A percentile compares a stretch with the other conserved stretches of the same genome.
Conservation (phyloP, 108 stramenopile genomes). For the Fistulifera pelliculosa region DNA sequence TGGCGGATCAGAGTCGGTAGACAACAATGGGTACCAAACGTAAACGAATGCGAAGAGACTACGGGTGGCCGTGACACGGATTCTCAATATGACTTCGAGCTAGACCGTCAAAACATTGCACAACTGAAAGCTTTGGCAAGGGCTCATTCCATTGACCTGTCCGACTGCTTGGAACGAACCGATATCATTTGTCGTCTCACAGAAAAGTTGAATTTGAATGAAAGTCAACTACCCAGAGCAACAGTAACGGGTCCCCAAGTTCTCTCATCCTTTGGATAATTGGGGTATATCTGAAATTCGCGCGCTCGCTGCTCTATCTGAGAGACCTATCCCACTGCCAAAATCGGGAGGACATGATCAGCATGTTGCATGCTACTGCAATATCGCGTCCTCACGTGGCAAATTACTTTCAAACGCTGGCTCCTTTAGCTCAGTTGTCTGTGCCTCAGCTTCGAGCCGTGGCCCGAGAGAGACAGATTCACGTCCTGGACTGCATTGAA, state of each 20-base stretch:
- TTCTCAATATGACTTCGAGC: constrained; percentile 10
- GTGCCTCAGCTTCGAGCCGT: constrained; percentile 26
- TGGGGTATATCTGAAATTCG: constrained; percentile 2
- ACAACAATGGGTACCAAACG: background rate
- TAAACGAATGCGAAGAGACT: too few species aligned
- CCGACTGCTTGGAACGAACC: constrained; percentile 38
- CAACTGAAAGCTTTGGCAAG: constrained; percentile 26
- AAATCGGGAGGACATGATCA: constrained; percentile 19
- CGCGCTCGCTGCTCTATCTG: constrained; percentile 6
- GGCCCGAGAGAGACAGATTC: constrained; percentile 27
- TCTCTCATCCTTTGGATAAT: background rate
- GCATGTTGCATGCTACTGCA: constrained; percentile 13
- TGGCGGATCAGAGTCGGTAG: background rate
- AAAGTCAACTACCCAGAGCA: background rate
- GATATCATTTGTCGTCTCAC: constrained; percentile 36
- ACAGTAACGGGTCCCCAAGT: too few species aligned
- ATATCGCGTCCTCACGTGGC: constrained; percentile 21
- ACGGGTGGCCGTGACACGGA: background rate
- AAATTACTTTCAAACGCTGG: constrained; percentile 24
- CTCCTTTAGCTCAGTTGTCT: constrained; percentile 21
- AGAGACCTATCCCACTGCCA: constrained; percentile 17
- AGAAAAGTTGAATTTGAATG: background rate
- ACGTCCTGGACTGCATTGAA: constrained; percentile 48
- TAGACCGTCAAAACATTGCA: constrained; percentile 2
- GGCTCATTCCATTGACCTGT: constrained; percentile 30